Conservation (phyloP, 2,329 filamentous ascomycete species). For the Aspergillus intermedius region DNA sequence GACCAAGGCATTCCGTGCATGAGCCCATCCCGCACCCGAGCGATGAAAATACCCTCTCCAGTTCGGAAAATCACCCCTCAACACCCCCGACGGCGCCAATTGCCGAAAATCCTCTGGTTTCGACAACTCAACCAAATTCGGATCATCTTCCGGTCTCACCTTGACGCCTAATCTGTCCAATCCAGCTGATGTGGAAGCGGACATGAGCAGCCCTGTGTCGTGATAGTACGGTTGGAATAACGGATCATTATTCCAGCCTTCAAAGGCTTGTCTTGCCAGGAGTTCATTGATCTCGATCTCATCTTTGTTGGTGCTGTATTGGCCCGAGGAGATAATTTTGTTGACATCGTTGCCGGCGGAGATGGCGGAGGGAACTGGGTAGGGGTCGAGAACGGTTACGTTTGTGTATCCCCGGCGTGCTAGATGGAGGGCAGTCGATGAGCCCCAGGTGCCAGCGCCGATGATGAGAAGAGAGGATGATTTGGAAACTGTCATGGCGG, state of each 20-base stretch:
- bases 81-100: slow-evolving; percentile 45
- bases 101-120: slow-evolving; percentile 40
- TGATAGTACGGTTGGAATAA: slow-evolving; percentile 42
- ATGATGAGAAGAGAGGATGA: slow-evolving; percentile 36
- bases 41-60: slow-evolving; percentile 41
- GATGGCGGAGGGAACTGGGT: slow-evolving; percentile 42
- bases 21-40: slow-evolving; percentile 47
- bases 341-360: slow-evolving; percentile 45
- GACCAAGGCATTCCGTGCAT: slow-evolving; percentile 42
- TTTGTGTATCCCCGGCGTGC: slow-evolving; percentile 40
- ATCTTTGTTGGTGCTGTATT: slow-evolving; percentile 28
- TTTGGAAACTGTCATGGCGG: slow-evolving; percentile 10
- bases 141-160: slow-evolving; percentile 21
- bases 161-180: slow-evolving; percentile 30
- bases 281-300: slow-evolving; percentile 16
- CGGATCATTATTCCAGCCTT: slow-evolving; percentile 41
- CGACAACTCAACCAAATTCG: slow-evolving; percentile 29
- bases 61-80: slow-evolving; percentile 38
- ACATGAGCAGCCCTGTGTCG: slow-evolving; percentile 38
- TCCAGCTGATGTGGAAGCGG: slow-evolving; percentile 36
- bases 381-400: slow-evolving; percentile 44
- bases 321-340: slow-evolving; percentile 37
- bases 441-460: slow-evolving; percentile 45
- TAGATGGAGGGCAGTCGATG: slow-evolving; percentile 44
- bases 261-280: slow-evolving; percentile 27